Evolutionary conservation across 2,329 filamentous ascomycete genomes (phyloP).

Genomic region (Trichoderma sp.): DNA sequence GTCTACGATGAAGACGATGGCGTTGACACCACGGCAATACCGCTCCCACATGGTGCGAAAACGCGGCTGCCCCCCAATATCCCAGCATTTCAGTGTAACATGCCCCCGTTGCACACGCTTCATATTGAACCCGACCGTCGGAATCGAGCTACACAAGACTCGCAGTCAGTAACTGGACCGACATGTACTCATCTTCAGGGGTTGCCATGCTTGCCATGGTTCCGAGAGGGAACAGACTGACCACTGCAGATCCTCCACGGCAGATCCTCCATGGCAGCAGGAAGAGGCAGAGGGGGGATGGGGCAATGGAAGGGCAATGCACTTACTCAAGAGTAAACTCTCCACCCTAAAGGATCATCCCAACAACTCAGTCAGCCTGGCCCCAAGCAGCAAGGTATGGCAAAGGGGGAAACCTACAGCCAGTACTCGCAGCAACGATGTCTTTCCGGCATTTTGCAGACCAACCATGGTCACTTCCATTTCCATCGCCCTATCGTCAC

Average conservation of each 20-base stretch:
- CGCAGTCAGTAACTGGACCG: conserved; percentile 36
- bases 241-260: background rate
- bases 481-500: conserved; percentile 76
- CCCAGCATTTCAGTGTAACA: conserved; percentile 99
- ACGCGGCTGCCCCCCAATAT: conserved; percentile 92
- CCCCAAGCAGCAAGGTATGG: conserved; percentile 20
- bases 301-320: conserved; percentile 24
- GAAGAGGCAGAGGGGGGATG: conserved; percentile 5
- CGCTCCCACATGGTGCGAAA: conserved; percentile 99
- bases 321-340: conserved; percentile 98
- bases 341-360: conserved; percentile 65
- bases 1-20: conserved; percentile 98
- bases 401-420: conserved; percentile 64
- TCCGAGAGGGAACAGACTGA: background rate
- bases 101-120: conserved; percentile 97
- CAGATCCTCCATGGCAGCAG: background rate
- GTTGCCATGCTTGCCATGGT: background rate
- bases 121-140: conserved; percentile 98
- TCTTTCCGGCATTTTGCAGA: conserved; percentile 97
- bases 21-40: conserved; percentile 95
- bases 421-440: conserved; percentile 86
- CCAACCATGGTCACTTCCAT: conserved; percentile 99
- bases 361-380: conserved; percentile 21
- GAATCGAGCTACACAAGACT: conserved; percentile 74
- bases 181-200: background rate